A percentile compares a stretch with the other conserved stretches of the same genome.
phyloP scores from a whole-genome alignment of 371 early-diverging fungal species.

The Actinomortierella wolfii region DNA sequence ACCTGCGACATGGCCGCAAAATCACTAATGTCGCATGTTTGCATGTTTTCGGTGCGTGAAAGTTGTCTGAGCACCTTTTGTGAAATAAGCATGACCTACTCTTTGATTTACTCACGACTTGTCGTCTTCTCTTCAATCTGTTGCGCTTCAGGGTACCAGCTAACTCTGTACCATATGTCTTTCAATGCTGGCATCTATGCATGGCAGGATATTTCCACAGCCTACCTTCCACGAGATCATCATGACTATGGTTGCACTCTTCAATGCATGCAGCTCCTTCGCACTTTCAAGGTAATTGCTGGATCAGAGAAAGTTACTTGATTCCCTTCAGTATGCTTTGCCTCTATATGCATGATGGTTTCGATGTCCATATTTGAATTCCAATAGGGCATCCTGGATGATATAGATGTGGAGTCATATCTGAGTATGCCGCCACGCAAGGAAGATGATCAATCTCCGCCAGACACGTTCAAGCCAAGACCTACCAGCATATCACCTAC shows the following conservation, averaged over 20 bases:
- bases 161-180: not conserved
- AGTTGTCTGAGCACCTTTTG: too few relatives aligned
- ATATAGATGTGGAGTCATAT: not conserved
- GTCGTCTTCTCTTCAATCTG: not conserved
- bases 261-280: not conserved
- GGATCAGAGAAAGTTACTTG: not conserved
- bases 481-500: not conserved
- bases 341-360: not conserved
- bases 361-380: not conserved
- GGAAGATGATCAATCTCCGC: not conserved
- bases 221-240: not conserved
- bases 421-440: not conserved
- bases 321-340: not conserved
- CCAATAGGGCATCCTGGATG: constrained; percentile 1
- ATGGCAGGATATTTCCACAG: not conserved
- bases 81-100: too few relatives aligned
- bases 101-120: too few relatives aligned
- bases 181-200: not conserved
- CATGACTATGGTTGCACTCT: not conserved
- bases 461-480: not conserved
- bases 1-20: constrained; percentile 6
- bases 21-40: not conserved
- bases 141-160: not conserved
- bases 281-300: not conserved
- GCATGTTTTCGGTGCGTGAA: constrained; percentile 6